These are phyloP conservation scores for Aspergillus versicolor DNA, from an alignment of 2,329 filamentous ascomycete genomes.

Conservation along the genomic window DNA sequence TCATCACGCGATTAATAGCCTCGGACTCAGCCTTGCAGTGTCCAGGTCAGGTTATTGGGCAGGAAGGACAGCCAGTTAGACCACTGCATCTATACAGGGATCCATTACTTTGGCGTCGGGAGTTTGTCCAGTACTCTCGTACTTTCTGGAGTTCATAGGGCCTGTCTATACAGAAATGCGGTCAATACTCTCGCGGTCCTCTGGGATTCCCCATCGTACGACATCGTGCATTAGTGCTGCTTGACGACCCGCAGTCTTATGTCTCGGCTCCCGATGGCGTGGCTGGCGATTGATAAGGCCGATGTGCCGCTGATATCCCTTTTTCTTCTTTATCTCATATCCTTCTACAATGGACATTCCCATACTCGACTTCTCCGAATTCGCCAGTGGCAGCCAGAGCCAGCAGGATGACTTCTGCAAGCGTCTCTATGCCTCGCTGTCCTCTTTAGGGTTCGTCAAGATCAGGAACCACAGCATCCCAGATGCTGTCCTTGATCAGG, in stretches of 20 bases:
- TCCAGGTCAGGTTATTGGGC: too few species aligned
- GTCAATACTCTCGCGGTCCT: background rate
- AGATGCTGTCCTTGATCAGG: constrained; percentile 1
- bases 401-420: constrained; percentile 5
- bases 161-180: background rate
- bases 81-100: background rate
- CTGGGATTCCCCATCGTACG: background rate
- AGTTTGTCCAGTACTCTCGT: too few species aligned
- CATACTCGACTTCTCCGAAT: background rate
- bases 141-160: background rate
- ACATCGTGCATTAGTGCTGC: background rate
- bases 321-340: background rate
- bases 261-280: background rate
- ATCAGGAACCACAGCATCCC: constrained; percentile 6
- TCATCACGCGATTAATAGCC: background rate
- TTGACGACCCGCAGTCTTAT: background rate
- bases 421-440: background rate
- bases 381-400: background rate
- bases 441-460: constrained; percentile 7
- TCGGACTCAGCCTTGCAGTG: background rate
- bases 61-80: background rate
- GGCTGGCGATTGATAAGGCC: background rate
- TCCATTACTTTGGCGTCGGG: background rate
- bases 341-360: constrained; percentile 3
- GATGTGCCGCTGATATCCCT: background rate